phyloP scores from a whole-genome alignment of 768 basidiomycete genomes.

The Mycena galericulata region DNA sequence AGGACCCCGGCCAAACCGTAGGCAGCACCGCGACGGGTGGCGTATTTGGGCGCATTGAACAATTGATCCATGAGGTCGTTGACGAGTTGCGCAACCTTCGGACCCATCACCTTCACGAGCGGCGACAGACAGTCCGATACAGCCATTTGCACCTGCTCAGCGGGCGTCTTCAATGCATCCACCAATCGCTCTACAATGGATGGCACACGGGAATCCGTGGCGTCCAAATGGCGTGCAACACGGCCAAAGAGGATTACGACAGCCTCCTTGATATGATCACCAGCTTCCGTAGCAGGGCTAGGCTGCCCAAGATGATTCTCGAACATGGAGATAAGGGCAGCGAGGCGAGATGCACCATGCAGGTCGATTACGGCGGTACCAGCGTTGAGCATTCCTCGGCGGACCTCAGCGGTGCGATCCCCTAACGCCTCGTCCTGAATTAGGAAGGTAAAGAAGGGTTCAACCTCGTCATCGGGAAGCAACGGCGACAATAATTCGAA shows the following conservation, averaged over 20 bases:
- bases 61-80: slow-evolving; percentile 83
- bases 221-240: slow-evolving; percentile 87
- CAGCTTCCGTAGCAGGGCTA: slow-evolving; percentile 72
- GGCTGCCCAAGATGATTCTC: slow-evolving; percentile 76
- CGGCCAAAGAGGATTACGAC: slow-evolving; percentile 95
- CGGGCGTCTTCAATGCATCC: slow-evolving; percentile 91
- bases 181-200: slow-evolving; percentile 86
- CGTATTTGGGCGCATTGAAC: slow-evolving; percentile 87
- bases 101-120: slow-evolving; percentile 77
- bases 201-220: slow-evolving; percentile 82
- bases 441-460: slow-evolving; percentile 86
- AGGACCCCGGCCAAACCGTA: slow-evolving; percentile 95
- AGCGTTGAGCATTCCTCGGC: slow-evolving; percentile 88
- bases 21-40: slow-evolving; percentile 94
- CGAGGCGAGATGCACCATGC: slow-evolving; percentile 79
- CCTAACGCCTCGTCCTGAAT: slow-evolving; percentile 90
- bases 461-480: slow-evolving; percentile 72
- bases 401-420: slow-evolving; percentile 84
- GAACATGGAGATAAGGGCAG: slow-evolving; percentile 83
- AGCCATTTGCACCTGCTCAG: slow-evolving; percentile 96
- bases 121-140: slow-evolving; percentile 96
- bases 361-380: slow-evolving; percentile 85
- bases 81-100: slow-evolving; percentile 71
- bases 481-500: slow-evolving; percentile 76
- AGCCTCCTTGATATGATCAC: slow-evolving; percentile 93